These are phyloP conservation scores for Boletellus ananas DNA, from an alignment of 768 basidiomycete genomes.

Conservation along the genomic window DNA sequence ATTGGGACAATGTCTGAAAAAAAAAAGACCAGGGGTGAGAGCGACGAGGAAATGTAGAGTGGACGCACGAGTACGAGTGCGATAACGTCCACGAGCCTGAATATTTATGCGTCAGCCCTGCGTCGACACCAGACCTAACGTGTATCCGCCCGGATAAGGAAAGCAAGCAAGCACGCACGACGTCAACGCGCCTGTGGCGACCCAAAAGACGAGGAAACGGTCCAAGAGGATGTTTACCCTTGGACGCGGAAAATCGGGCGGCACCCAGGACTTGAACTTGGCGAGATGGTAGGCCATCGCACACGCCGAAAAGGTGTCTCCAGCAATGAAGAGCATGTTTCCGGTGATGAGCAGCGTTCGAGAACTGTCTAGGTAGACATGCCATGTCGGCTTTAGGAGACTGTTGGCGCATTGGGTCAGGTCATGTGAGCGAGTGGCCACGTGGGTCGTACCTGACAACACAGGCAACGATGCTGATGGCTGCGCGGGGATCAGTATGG, in stretches of 20 bases:
- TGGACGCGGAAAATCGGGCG: not conserved
- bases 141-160: not conserved
- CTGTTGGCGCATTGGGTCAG: slow-evolving; percentile 1
- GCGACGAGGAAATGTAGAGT: not conserved
- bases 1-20: slow-evolving; percentile 18
- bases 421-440: not conserved
- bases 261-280: slow-evolving; percentile 10
- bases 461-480: slow-evolving; percentile 10
- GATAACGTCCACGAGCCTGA: slow-evolving; percentile 24
- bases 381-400: slow-evolving; percentile 9
- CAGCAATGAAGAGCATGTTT: slow-evolving; percentile 24
- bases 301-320: slow-evolving; percentile 20
- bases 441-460: slow-evolving; percentile 14
- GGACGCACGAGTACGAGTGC: slow-evolving; percentile 22
- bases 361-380: not conserved
- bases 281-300: slow-evolving; percentile 23
- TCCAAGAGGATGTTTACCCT: slow-evolving; percentile 21
- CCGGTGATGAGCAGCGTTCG: slow-evolving; percentile 14
- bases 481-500: slow-evolving; percentile 1
- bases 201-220: slow-evolving; percentile 20
- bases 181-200: slow-evolving; percentile 26
- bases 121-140: not conserved
- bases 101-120: not conserved
- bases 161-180: slow-evolving; percentile 12
- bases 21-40: too few species aligned